These are phyloP conservation scores for Puccinia hordei DNA, from an alignment of 1,284 basidiomycete species.

Conservation along the genomic window DNA sequence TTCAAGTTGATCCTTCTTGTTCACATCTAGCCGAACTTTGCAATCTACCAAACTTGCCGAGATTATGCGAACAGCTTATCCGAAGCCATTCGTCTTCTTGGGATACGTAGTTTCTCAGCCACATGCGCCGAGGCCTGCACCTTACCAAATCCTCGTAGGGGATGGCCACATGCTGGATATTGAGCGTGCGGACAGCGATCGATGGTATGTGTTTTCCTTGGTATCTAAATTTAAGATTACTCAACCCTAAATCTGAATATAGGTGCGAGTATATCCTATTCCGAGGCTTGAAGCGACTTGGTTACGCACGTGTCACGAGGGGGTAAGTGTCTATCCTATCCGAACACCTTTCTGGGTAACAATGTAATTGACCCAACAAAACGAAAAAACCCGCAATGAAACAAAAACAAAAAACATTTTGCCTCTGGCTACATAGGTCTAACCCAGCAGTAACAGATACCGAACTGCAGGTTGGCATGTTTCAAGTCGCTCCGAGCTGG, in stretches of 20 bases:
- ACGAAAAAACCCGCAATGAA: too few species aligned
- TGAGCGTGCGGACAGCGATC: conserved; percentile 69
- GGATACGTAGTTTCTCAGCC: conserved; percentile 81
- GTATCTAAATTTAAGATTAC: conserved; percentile 63
- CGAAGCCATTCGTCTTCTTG: conserved; percentile 79
- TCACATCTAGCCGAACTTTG: conserved; percentile 76
- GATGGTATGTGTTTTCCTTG: conserved; percentile 77
- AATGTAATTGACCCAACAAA: not conserved
- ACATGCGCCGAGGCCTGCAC: conserved; percentile 71
- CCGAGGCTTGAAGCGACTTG: conserved; percentile 38
- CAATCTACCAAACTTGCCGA: conserved; percentile 80
- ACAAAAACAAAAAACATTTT: conserved; percentile 26
- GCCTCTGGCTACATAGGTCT: conserved; percentile 35
- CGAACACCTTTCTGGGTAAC: not conserved
- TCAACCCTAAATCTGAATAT: not conserved
- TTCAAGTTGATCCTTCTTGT: not conserved
- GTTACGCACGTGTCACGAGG: conserved; percentile 45
- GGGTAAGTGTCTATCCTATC: conserved; percentile 38
- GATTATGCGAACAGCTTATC: conserved; percentile 73
- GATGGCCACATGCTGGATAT: conserved; percentile 65
- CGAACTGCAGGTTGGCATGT: conserved; percentile 54
- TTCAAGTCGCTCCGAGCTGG: conserved; percentile 52
- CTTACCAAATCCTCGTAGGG: conserved; percentile 74
- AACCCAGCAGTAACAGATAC: conserved; percentile 55
- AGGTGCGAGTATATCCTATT: conserved; percentile 51